These are phyloP conservation scores for Botrytis deweyae DNA, from an alignment of 2,329 filamentous ascomycete genomes.

Conservation along the genomic window DNA sequence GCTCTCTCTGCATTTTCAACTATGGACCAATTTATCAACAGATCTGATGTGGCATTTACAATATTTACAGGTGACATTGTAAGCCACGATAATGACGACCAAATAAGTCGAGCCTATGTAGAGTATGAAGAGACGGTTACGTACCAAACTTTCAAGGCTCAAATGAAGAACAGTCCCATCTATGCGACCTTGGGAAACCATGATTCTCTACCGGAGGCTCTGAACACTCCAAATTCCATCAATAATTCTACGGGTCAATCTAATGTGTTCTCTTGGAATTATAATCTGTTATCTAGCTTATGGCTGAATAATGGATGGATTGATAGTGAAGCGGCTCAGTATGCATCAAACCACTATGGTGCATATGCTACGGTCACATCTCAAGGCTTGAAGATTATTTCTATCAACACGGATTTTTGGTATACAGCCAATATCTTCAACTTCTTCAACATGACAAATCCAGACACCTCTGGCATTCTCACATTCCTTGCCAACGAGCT, in stretches of 20 bases:
- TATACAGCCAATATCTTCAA: constrained; percentile 35
- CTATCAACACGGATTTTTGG: constrained; percentile 38
- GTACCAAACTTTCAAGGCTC: constrained; percentile 35
- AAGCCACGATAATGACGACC: constrained; percentile 34
- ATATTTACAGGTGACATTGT: constrained; percentile 40
- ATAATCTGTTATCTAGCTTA: constrained; percentile 19
- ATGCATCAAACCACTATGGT: constrained; percentile 33
- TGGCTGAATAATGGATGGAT: constrained; percentile 35
- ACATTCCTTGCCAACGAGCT: constrained; percentile 33
- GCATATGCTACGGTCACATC: constrained; percentile 21
- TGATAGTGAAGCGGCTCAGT: constrained; percentile 30
- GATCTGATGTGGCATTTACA: constrained; percentile 30
- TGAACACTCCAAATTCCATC: constrained; percentile 11
- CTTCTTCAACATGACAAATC: constrained; percentile 35
- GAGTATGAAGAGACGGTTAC: constrained; percentile 36
- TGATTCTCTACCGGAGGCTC: constrained; percentile 24
- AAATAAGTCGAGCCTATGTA: constrained; percentile 35
- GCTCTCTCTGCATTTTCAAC: constrained; percentile 24
- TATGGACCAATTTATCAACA: constrained; percentile 22
- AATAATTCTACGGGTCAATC: constrained; percentile 17
- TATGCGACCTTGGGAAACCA: constrained; percentile 38
- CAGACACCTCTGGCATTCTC: constrained; percentile 32
- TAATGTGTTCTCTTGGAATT: constrained; percentile 23
- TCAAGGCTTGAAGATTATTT: constrained; percentile 33
- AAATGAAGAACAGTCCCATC: constrained; percentile 32